Base-by-base conservation (phyloP, 331 rosid genomes). In the Cucumis variabilis region DNA sequence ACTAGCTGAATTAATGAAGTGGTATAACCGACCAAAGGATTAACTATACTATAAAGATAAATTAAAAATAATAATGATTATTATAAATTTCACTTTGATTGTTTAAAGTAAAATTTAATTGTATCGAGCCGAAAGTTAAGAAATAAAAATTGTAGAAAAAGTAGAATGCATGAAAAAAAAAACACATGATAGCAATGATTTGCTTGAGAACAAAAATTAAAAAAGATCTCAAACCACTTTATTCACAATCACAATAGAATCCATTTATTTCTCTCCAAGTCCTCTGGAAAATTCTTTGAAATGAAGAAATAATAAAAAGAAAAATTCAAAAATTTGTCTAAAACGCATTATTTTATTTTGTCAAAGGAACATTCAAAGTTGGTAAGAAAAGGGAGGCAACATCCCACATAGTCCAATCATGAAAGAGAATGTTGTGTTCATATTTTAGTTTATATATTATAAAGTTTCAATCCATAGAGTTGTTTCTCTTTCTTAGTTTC, bases 151-250 rank as follows among this genome's bases (percentile, higher is more conserved):
- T 28, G 25, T 51, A 55, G 30, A 58, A 25, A 81, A 55, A 12
- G 50, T 60, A 81, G 11, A 81, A 58, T 30, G 11, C 5, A 80
- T 60, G 71, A 60, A 19, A 3, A 81, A 3, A 81, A 13, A 20
- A 27, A 81, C 85, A 81, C 71, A 60, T 81, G 85, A 28, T 81
- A 12, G 85, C 85, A 81, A 81, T 81, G 53, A 81, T 81, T 81
- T 81, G 85, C 27, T 55, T 53, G 27, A 7, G 28, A 13, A 41
- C 44, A 41, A 74, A 53, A 27, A 25, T 16, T 33, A 13, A 41
- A 74, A 74, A 74, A 53, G 13, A 25, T 16, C 25, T 46, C 30
- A 7, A 20, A 13, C 65, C 44, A 78, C 83, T 50, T 50, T 58
- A 55, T 55, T 10, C 50, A 81, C 50, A 27, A 79, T 79, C 84